phyloP scores from a whole-genome alignment of 2,329 filamentous ascomycete species.

The Penicillium griseofulvum region DNA sequence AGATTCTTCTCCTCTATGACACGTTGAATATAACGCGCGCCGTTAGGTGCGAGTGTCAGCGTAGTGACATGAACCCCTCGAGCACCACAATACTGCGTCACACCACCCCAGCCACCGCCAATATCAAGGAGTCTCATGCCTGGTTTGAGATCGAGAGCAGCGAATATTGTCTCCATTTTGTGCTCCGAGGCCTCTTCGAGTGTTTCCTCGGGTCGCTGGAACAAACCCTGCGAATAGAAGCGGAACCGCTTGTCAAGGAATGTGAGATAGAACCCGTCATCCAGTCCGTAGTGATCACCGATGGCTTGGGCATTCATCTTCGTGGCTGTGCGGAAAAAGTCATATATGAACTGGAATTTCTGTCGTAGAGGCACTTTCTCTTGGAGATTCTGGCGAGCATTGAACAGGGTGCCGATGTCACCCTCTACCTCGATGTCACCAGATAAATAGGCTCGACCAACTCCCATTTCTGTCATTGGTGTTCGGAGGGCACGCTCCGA shows the following conservation, averaged over 20 bases:
- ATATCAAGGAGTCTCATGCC: constrained; percentile 16
- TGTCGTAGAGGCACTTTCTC: constrained; percentile 15
- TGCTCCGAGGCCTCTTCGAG: constrained; percentile 3
- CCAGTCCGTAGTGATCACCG: constrained; percentile 4
- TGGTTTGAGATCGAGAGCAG: constrained; percentile 8
- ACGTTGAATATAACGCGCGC: constrained; percentile 6
- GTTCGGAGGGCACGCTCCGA: constrained; percentile 3
- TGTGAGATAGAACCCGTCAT: constrained; percentile 8
- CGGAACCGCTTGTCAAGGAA: constrained; percentile 9
- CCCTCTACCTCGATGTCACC: constrained; percentile 12
- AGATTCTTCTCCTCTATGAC: constrained; percentile 4
- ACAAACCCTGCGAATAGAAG: constrained; percentile 8
- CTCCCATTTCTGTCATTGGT: constrained; percentile 11
- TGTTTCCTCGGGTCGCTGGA: background rate
- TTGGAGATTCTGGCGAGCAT: background rate
- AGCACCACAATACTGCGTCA: constrained; percentile 17
- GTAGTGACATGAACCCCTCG: constrained; percentile 18
- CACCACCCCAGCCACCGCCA: constrained; percentile 17
- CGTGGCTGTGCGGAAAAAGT: constrained; percentile 7
- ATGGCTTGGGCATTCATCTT: constrained; percentile 12
- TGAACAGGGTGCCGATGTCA: constrained; percentile 4
- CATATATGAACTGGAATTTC: constrained; percentile 14
- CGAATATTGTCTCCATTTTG: constrained; percentile 9
- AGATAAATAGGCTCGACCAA: constrained; percentile 6
- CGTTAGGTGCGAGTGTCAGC: constrained; percentile 3